Evolutionary conservation across 2,329 filamentous ascomycete genomes (phyloP).

Genomic region (Cladosporium austrohemisphaericum): DNA sequence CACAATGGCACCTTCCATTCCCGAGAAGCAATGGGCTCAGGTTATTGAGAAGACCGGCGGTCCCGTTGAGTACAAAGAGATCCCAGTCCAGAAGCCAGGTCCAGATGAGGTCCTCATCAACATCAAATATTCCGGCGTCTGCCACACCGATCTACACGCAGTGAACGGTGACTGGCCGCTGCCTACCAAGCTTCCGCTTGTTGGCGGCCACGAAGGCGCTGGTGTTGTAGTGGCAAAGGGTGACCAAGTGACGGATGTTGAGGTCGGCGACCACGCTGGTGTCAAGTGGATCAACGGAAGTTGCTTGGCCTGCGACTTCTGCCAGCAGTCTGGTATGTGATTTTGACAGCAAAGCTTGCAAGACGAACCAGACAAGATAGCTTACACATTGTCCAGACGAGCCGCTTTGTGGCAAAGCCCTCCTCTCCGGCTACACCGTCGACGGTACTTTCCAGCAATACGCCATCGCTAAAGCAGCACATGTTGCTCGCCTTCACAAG

Average conservation of each 20-base stretch:
- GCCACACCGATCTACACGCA: slow-evolving; percentile 80
- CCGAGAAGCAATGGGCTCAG: slow-evolving; percentile 84
- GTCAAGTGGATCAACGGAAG: slow-evolving; percentile 90
- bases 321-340: slow-evolving; percentile 75
- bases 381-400: slow-evolving; percentile 59
- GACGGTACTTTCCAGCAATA: slow-evolving; percentile 94
- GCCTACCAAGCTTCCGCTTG: slow-evolving; percentile 73
- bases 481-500: slow-evolving; percentile 78
- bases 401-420: slow-evolving; percentile 71
- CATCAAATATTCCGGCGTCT: slow-evolving; percentile 85
- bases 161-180: slow-evolving; percentile 89
- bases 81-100: slow-evolving; percentile 74
- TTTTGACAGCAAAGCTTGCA: slow-evolving; percentile 61
- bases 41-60: slow-evolving; percentile 79
- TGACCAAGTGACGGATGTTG: slow-evolving; percentile 69
- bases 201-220: slow-evolving; percentile 76
- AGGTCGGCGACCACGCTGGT: slow-evolving; percentile 80
- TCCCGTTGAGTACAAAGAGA: slow-evolving; percentile 68
- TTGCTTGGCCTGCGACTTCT: slow-evolving; percentile 80
- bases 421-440: slow-evolving; percentile 85
- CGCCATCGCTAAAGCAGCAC: slow-evolving; percentile 77
- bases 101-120: slow-evolving; percentile 90
- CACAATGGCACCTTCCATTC: slow-evolving; percentile 48
- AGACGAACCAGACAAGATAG: not conserved
- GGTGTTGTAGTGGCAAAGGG: slow-evolving; percentile 79